phyloP scores from a whole-genome alignment of 169 alveolate species.

The Theileria parva region DNA sequence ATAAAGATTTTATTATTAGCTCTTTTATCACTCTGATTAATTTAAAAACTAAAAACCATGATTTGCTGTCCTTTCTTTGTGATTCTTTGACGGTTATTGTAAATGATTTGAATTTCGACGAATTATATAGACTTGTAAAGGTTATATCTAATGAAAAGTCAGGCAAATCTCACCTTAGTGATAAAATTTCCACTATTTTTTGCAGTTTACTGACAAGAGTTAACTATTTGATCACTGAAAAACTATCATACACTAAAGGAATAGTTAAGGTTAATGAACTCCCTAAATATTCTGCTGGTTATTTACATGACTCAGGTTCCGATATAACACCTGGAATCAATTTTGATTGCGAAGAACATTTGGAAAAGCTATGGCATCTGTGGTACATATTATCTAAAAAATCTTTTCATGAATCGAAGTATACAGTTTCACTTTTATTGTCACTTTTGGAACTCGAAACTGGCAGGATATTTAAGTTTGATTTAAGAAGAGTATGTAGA shows the following conservation, averaged over 20 bases:
- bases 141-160: neutral
- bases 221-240: neutral
- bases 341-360: neutral
- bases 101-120: constrained; percentile 3
- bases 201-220: constrained; percentile 6
- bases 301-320: neutral
- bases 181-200: neutral
- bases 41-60: neutral
- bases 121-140: neutral
- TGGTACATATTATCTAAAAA: constrained; percentile 16
- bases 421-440: constrained; percentile 3
- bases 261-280: constrained; percentile 2
- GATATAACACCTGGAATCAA: neutral
- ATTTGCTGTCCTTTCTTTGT: neutral
- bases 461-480: constrained; percentile 3
- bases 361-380: constrained; percentile 14
- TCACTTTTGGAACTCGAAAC: constrained; percentile 9
- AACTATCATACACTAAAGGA: neutral
- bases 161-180: neutral
- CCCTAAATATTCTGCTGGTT: constrained; percentile 5
- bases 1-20: constrained; percentile 3
- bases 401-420: neutral
- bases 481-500: constrained; percentile 16
- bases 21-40: neutral
- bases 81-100: neutral